A percentile compares a stretch with the other conserved stretches of the same genome.
These are phyloP conservation scores for Suillus spraguei DNA, from an alignment of 768 basidiomycete species.

Conservation along the genomic window DNA sequence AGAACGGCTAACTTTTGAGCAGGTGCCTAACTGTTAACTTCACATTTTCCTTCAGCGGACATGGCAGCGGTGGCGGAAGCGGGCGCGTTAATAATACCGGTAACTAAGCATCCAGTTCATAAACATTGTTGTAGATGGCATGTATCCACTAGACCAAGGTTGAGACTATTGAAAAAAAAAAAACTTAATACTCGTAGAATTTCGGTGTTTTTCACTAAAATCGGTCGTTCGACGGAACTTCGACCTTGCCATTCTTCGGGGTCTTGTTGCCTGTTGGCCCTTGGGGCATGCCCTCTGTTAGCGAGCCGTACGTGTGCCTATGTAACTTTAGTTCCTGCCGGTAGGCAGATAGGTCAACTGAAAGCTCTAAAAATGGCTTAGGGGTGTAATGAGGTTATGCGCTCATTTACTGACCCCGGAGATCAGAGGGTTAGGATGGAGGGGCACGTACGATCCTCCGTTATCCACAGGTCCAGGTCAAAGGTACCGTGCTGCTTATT, in stretches of 20 bases:
- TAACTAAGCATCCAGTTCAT: slow-evolving; percentile 26
- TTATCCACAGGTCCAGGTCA: not conserved
- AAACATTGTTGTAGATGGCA: slow-evolving; percentile 73
- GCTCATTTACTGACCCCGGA: not conserved
- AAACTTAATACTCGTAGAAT: not conserved
- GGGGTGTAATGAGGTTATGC: not conserved
- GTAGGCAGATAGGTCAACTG: not conserved
- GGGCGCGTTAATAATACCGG: slow-evolving; percentile 64
- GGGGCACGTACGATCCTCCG: not conserved
- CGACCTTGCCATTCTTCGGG: not conserved
- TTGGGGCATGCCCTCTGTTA: no score
- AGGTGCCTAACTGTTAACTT: slow-evolving; percentile 7
- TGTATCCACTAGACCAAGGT: slow-evolving; percentile 89
- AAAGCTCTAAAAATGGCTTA: not conserved
- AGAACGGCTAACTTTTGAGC: slow-evolving; percentile 59
- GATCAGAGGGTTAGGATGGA: not conserved
- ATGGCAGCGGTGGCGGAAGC: slow-evolving; percentile 81
- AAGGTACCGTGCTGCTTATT: not conserved
- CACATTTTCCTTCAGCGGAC: slow-evolving; percentile 47
- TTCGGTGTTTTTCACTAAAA: not conserved
- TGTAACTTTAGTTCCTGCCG: not conserved
- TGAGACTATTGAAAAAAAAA: slow-evolving; percentile 37
- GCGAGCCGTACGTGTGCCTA: not conserved
- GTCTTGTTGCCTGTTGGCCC: no score
- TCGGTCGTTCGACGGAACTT: not conserved